Percentiles rank a stretch among this genome's conserved stretches.
These are phyloP conservation scores for Chaetoceros tenuissimus DNA, from an alignment of 108 stramenopile genomes.

Conservation along the genomic window DNA sequence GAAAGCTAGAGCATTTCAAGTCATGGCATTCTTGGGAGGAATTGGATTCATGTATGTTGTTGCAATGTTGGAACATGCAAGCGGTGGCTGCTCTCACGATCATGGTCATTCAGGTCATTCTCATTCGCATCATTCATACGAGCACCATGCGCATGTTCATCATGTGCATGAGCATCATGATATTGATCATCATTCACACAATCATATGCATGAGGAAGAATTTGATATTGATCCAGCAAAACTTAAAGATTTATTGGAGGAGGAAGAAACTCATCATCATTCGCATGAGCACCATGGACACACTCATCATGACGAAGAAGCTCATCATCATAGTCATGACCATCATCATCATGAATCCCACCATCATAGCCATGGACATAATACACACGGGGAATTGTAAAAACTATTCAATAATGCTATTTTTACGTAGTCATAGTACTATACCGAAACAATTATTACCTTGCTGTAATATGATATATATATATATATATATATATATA, in stretches of 20 bases:
- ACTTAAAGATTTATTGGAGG: too few relatives aligned
- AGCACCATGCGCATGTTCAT: slow-evolving; percentile 21
- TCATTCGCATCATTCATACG: slow-evolving; percentile 24
- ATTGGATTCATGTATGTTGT: slow-evolving; percentile 73
- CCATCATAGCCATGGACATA: background rate
- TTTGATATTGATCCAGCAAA: too few relatives aligned
- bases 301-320: background rate
- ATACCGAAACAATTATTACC: too few relatives aligned
- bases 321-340: background rate
- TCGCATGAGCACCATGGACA: background rate
- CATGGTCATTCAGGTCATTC: slow-evolving; percentile 11
- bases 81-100: slow-evolving; percentile 11
- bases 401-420: too few relatives aligned
- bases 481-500: too few relatives aligned
- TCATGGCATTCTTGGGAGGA: slow-evolving; percentile 46
- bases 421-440: too few relatives aligned
- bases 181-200: slow-evolving; percentile 5
- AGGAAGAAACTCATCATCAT: background rate
- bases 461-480: too few relatives aligned
- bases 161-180: slow-evolving; percentile 18
- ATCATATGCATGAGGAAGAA: slow-evolving; percentile 11
- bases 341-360: background rate
- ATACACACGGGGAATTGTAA: background rate
- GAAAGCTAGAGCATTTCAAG: slow-evolving; percentile 38
- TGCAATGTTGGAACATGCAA: slow-evolving; percentile 43